Percentiles rank a stretch among this genome's conserved stretches.
Evolutionary conservation across 208 protist species (phyloP).

Genomic region (Phytomonas sp.): DNA sequence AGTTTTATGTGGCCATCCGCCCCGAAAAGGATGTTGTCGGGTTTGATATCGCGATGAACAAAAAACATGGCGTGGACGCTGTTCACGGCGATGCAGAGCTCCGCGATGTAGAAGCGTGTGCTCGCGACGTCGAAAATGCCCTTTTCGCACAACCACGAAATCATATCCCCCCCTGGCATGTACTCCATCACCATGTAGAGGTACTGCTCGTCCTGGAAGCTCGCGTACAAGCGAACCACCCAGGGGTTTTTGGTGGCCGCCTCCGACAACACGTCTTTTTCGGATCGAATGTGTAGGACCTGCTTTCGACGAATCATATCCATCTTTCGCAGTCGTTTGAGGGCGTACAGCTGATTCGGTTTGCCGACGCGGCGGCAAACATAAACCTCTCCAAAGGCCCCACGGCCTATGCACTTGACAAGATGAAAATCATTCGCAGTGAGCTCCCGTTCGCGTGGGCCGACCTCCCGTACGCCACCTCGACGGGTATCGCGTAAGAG

Average conservation of each 20-base stretch:
- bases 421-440: constrained; percentile 79
- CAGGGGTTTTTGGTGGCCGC: constrained; percentile 74
- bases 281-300: constrained; percentile 79
- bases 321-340: constrained; percentile 88
- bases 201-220: constrained; percentile 89
- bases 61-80: constrained; percentile 89
- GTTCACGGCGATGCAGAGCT: constrained; percentile 84
- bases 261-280: constrained; percentile 87
- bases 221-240: constrained; percentile 86
- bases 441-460: constrained; percentile 62
- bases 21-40: constrained; percentile 97
- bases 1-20: constrained; percentile 95
- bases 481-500: constrained; percentile 47
- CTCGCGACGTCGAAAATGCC: constrained; percentile 78
- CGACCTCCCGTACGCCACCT: constrained; percentile 40
- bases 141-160: constrained; percentile 86
- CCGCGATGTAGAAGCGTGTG: constrained; percentile 89
- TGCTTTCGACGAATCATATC: constrained; percentile 90
- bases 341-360: constrained; percentile 64
- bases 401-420: constrained; percentile 82
- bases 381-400: constrained; percentile 89
- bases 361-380: constrained; percentile 76
- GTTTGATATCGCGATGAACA: constrained; percentile 96
- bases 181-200: constrained; percentile 95
- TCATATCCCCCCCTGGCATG: constrained; percentile 91